Conservation (phyloP, 2,329 filamentous ascomycete genomes). For the Ceratocystis variospora region DNA sequence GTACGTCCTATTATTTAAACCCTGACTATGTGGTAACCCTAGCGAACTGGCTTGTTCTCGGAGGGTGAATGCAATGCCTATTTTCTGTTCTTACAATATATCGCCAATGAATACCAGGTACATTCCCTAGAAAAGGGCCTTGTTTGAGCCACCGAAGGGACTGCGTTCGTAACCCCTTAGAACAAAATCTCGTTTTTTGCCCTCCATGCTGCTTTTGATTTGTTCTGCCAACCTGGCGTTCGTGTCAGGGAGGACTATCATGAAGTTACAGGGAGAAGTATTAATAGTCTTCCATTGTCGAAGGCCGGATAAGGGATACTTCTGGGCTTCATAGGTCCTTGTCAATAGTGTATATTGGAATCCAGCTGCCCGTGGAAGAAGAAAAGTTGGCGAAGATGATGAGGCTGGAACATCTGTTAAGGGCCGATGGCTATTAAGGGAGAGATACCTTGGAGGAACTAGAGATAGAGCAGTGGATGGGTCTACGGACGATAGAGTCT, state of each 20-base stretch:
- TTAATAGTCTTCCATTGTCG: background rate
- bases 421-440: background rate
- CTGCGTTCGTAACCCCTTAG: background rate
- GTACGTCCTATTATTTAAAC: background rate
- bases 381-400: background rate
- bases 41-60: background rate
- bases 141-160: background rate
- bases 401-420: background rate
- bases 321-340: background rate
- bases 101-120: background rate
- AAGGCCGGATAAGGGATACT: background rate
- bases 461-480: background rate
- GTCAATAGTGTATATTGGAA: background rate
- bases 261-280: slow-evolving; percentile 3
- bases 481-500: background rate
- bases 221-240: background rate
- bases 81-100: background rate
- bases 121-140: background rate
- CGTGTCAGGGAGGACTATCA: background rate
- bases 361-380: background rate
- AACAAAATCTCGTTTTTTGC: background rate
- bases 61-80: background rate
- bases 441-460: background rate
- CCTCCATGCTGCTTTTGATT: background rate
- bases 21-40: background rate